A percentile compares a stretch with the other conserved stretches of the same genome.
Evolutionary conservation across 805 yeast species (phyloP).

Genomic region (Candida cerambycidarum): DNA sequence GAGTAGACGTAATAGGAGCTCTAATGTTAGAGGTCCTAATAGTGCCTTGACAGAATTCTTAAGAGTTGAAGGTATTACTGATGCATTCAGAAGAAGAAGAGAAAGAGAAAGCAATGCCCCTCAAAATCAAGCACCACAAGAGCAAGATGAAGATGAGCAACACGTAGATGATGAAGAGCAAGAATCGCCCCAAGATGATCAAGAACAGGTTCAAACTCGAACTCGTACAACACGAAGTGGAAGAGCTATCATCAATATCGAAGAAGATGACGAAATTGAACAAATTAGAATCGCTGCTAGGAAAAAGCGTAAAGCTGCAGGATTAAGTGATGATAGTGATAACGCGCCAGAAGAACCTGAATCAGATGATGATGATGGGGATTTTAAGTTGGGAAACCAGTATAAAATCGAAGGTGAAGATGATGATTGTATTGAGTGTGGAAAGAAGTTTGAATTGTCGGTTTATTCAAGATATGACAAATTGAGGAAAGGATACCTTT

Average conservation of each 20-base stretch:
- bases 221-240: constrained; percentile 3
- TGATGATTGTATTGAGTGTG: constrained; percentile 66
- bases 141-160: constrained; percentile 1
- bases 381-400: constrained; percentile 13
- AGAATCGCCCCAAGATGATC: not conserved
- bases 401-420: constrained; percentile 47
- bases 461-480: constrained; percentile 62
- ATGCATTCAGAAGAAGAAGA: constrained; percentile 55
- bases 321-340: constrained; percentile 4
- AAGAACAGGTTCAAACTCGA: not conserved
- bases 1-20: constrained; percentile 16
- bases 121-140: not conserved
- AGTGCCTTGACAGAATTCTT: constrained; percentile 89
- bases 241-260: constrained; percentile 5
- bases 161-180: not conserved
- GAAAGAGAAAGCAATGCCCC: constrained; percentile 10
- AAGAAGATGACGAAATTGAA: constrained; percentile 19
- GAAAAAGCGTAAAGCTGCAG: constrained; percentile 29
- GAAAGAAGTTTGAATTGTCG: constrained; percentile 53
- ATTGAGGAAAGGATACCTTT: constrained; percentile 60
- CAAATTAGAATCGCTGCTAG: constrained; percentile 35
- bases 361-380: constrained; percentile 25
- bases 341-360: constrained; percentile 12
- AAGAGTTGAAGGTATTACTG: constrained; percentile 87
- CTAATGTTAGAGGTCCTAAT: constrained; percentile 59